Percentiles rank a stretch among this genome's conserved stretches.
These are phyloP conservation scores for Bromus sterilis DNA, from an alignment of 176 grass and related monocot species.

Conservation along the genomic window DNA sequence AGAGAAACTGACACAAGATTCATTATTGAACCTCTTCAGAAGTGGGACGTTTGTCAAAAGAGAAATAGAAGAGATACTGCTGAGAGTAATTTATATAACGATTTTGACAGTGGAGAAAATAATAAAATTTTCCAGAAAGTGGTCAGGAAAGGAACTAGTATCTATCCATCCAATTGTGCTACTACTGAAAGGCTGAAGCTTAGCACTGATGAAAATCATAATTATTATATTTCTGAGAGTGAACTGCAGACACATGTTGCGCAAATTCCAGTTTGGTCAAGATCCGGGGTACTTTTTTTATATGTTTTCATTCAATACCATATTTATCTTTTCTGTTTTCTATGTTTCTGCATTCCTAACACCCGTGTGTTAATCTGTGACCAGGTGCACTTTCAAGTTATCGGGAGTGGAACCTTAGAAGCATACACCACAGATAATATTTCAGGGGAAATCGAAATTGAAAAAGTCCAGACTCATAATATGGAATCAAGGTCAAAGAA, in stretches of 20 bases:
- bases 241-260: conserved; percentile 78
- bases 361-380: conserved; percentile 11
- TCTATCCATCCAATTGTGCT: conserved; percentile 27
- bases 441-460: conserved; percentile 70
- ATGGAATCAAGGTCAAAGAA: conserved; percentile 72
- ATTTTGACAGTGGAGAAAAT: conserved; percentile 62
- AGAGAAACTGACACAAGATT: conserved; percentile 56
- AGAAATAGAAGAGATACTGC: conserved; percentile 58
- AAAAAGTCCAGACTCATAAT: conserved; percentile 42
- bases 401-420: conserved; percentile 35
- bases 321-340: conserved; percentile 8
- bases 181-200: conserved; percentile 26
- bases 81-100: conserved; percentile 57
- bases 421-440: not conserved
- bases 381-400: conserved; percentile 80
- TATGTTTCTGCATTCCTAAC: conserved; percentile 11
- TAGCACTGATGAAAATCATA: conserved; percentile 54
- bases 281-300: conserved; percentile 62
- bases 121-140: conserved; percentile 60
- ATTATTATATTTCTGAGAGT: conserved; percentile 75
- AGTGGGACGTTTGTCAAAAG: conserved; percentile 96
- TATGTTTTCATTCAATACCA: not conserved
- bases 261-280: conserved; percentile 63
- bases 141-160: conserved; percentile 40
- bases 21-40: conserved; percentile 85